These are phyloP conservation scores for Sanghuangporus baumii DNA, from an alignment of 1,284 basidiomycete genomes.

Conservation along the genomic window DNA sequence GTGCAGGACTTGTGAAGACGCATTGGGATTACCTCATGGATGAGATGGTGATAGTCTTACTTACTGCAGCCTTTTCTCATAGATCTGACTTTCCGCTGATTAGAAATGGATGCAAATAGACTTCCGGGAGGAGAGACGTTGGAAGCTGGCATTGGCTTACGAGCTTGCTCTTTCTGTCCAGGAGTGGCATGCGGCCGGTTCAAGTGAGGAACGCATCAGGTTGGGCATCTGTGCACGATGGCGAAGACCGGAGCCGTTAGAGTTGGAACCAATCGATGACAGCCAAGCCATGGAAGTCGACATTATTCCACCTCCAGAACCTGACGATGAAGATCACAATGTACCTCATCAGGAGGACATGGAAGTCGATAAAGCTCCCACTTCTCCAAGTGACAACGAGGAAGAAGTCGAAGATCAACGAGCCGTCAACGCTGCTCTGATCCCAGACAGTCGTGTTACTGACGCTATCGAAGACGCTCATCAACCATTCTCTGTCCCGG, in stretches of 20 bases:
- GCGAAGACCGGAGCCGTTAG: conserved; percentile 40
- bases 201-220: conserved; percentile 55
- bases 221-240: conserved; percentile 69
- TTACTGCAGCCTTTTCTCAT: background rate
- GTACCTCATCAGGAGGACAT: background rate
- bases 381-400: background rate
- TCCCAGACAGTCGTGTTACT: conserved; percentile 41
- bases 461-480: conserved; percentile 44
- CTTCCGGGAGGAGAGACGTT: conserved; percentile 89
- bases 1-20: conserved; percentile 75
- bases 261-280: conserved; percentile 12
- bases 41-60: conserved; percentile 73
- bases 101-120: conserved; percentile 97
- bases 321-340: background rate
- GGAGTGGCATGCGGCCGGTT: conserved; percentile 80
- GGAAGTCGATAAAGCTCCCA: background rate
- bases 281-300: conserved; percentile 7
- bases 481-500: conserved; percentile 20
- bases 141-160: conserved; percentile 87
- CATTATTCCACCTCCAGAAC: background rate
- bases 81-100: background rate
- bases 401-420: conserved; percentile 43
- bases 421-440: conserved; percentile 53
- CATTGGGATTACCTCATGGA: conserved; percentile 97
- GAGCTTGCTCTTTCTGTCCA: conserved; percentile 80